Conservation (phyloP, 2,329 filamentous ascomycete species). For the Sclerotinia spermophila region DNA sequence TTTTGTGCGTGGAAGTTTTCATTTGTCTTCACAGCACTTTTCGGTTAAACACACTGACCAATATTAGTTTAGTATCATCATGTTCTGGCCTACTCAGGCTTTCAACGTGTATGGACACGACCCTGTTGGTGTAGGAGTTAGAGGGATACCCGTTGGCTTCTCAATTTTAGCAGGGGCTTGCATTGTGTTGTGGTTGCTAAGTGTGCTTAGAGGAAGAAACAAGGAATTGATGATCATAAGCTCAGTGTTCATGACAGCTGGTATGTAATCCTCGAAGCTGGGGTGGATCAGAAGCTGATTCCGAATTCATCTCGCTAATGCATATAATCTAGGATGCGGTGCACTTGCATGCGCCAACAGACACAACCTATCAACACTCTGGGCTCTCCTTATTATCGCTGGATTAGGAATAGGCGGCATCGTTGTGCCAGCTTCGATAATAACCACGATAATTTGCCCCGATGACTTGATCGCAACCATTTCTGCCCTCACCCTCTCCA, state of each 20-base stretch:
- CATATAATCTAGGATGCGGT: constrained; percentile 44
- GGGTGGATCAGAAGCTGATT: not conserved
- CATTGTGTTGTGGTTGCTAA: constrained; percentile 55
- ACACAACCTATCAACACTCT: constrained; percentile 53
- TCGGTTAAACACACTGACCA: not conserved
- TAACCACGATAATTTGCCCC: constrained; percentile 66
- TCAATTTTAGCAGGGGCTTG: constrained; percentile 59
- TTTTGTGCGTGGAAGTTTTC: constrained; percentile 29
- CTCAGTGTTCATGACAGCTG: constrained; percentile 62
- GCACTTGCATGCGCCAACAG: constrained; percentile 48
- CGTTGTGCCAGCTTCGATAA: constrained; percentile 55
- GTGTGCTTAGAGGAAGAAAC: constrained; percentile 55
- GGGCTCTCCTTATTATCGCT: constrained; percentile 56
- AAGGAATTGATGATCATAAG: constrained; percentile 57
- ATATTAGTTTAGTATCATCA: constrained; percentile 36
- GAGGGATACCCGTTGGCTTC: constrained; percentile 62
- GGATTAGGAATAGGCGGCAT: constrained; percentile 65
- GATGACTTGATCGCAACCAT: constrained; percentile 68
- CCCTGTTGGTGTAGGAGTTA: constrained; percentile 59
- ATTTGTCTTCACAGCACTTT: not conserved
- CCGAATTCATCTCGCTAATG: constrained; percentile 38
- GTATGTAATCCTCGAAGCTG: constrained; percentile 37
- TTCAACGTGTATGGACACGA: constrained; percentile 65
- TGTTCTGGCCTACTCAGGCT: constrained; percentile 59
- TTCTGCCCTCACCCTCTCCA: constrained; percentile 63